These are phyloP conservation scores for Aspergillus sclerotiicarbonarius DNA, from an alignment of 495 filamentous ascomycete species.

Conservation along the genomic window DNA sequence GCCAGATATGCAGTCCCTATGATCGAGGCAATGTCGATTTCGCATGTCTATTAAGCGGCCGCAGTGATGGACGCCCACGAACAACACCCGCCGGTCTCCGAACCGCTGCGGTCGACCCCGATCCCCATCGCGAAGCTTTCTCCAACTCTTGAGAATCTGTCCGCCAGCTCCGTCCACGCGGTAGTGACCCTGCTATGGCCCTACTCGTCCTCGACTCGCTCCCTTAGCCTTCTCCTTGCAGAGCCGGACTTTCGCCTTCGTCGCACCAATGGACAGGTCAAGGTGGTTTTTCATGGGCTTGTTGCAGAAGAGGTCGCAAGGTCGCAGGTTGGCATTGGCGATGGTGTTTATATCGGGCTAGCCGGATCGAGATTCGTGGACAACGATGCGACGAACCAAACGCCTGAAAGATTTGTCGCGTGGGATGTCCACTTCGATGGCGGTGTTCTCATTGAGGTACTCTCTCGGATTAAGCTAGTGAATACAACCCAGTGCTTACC, in stretches of 20 bases:
- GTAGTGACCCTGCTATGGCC: conserved; percentile 89
- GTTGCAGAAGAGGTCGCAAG: conserved; percentile 68
- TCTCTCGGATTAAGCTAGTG: background rate
- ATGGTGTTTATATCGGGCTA: conserved; percentile 67
- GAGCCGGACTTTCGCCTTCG: conserved; percentile 88
- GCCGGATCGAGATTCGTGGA: conserved; percentile 60
- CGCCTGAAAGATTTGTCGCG: conserved; percentile 67
- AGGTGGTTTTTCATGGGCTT: conserved; percentile 70
- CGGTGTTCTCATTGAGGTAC: conserved; percentile 60
- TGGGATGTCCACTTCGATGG: conserved; percentile 68
- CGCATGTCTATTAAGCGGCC: conserved; percentile 14
- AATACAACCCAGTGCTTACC: conserved; percentile 10
- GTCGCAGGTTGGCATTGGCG: conserved; percentile 68
- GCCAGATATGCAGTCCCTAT: conserved; percentile 8
- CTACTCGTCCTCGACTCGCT: conserved; percentile 71
- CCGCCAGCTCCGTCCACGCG: conserved; percentile 52
- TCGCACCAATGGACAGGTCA: conserved; percentile 74
- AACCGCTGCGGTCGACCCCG: conserved; percentile 27
- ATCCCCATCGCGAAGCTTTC: conserved; percentile 68
- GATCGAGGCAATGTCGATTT: conserved; percentile 19
- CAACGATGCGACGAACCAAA: conserved; percentile 44
- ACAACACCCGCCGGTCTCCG: conserved; percentile 23
- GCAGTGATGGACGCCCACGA: conserved; percentile 36
- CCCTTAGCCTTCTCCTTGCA: conserved; percentile 72
- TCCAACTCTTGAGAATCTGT: conserved; percentile 44